Conservation (phyloP, 371 early-diverging fungal species). For the Circinella umbellata region DNA sequence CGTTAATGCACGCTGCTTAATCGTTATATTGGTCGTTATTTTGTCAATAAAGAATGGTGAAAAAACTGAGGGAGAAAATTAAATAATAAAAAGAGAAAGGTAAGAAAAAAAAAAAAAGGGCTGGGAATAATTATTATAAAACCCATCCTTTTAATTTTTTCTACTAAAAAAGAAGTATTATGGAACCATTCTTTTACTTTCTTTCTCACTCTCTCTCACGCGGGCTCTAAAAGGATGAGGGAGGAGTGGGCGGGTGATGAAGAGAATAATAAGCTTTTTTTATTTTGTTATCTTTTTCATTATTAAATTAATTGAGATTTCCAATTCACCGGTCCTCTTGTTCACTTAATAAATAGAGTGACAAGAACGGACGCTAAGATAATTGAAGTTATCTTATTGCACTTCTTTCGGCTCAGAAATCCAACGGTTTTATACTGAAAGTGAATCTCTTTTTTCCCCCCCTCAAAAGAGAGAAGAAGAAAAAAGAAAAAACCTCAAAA, state of each 20-base stretch:
- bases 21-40: too few species aligned
- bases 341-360: background rate
- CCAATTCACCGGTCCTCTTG: slow-evolving; percentile 5
- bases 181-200: too few species aligned
- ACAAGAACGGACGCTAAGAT: background rate
- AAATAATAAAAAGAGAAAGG: background rate
- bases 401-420: slow-evolving; percentile 12
- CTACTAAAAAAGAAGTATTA: background rate
- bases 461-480: background rate
- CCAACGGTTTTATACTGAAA: background rate
- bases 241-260: too few species aligned
- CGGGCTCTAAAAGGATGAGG: background rate
- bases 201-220: background rate
- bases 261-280: too few species aligned
- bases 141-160: slow-evolving; percentile 1
- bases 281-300: background rate
- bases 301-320: background rate
- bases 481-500: background rate
- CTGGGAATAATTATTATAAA: background rate
- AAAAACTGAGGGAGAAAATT: too few species aligned
- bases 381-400: slow-evolving; percentile 2
- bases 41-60: too few species aligned
- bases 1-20: too few species aligned
- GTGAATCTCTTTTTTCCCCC: background rate
- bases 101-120: background rate